Evolutionary conservation across 1,139 yeast genomes (phyloP), one percentile per base, ranked within the genome.

Genomic region (Wickerhamomyces sp.): DNA sequence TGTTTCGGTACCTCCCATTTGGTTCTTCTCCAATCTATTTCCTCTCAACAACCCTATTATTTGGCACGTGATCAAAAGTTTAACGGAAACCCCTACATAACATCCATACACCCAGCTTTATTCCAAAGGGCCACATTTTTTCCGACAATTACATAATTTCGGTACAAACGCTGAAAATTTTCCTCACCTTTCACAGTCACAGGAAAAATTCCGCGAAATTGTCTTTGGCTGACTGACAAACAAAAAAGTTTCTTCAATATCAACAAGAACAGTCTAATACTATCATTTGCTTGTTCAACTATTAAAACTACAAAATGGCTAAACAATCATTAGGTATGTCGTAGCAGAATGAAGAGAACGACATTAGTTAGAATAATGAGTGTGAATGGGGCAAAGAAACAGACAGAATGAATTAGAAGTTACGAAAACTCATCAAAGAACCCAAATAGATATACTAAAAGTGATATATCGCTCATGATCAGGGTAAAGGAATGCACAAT

Each of bases 271-370:
- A 10, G 27, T 27, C 33, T 6, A 7, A 14, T 7, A 29, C n/a
- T 27, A n/a, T n/a, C 27, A n/a, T 13, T 11, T 27, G 33, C 23
- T 36, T 14, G 37, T 35, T 23, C 37, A 35, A 35, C 27, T 36
- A 36, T 36, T 29, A 29, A 49, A 54, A 51, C 51, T 55, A 50
- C 45, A 57, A 59, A 62, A 69, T 69, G 73, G 73, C 73, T 68
- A 69, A 68, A 64, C 73, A 69, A 68, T 69, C 72, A 59, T 65
- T 68, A 66, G 72, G 72, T 68, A 67, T 64, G 72, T 65, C 49
- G 36, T 10, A 32, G 31, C 37, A 35, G 18, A 35, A 27, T 9
- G 13, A 23, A 26, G 14, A 18, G n/a, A 10, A 11, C n/a, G 27
- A 2, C 31, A 23, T 34, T 18, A 4, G 23, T 18, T 18, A 18